Evolutionary conservation across 2,329 filamentous ascomycete genomes (phyloP).

Genomic region (Volutella citrinella): DNA sequence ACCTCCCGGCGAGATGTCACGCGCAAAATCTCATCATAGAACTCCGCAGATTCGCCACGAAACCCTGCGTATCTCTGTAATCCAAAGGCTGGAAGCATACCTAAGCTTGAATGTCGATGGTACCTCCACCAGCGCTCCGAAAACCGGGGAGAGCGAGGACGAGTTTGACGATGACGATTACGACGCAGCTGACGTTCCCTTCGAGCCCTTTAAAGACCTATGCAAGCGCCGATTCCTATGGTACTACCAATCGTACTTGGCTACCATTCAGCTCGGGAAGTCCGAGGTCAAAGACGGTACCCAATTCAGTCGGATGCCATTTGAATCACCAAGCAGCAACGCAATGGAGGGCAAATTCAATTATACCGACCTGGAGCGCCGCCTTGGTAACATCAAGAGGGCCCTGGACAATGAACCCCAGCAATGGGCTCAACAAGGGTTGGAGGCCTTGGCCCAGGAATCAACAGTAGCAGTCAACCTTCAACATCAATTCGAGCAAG

Average conservation of each 20-base stretch:
- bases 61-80: slow-evolving; percentile 79
- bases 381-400: slow-evolving; percentile 66
- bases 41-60: slow-evolving; percentile 77
- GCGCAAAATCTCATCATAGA: no score
- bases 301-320: slow-evolving; percentile 78
- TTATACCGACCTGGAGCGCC: slow-evolving; percentile 69
- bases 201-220: slow-evolving; percentile 85
- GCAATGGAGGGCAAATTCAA: slow-evolving; percentile 84
- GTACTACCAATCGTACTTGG: slow-evolving; percentile 89
- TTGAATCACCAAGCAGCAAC: slow-evolving; percentile 69
- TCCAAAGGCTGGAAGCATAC: slow-evolving; percentile 79
- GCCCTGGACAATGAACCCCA: slow-evolving; percentile 69
- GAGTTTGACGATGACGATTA: slow-evolving; percentile 48
- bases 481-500: slow-evolving; percentile 80
- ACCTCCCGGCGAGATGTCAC: no score
- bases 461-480: slow-evolving; percentile 77
- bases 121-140: slow-evolving; percentile 28
- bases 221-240: slow-evolving; percentile 91
- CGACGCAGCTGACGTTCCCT: slow-evolving; percentile 56
- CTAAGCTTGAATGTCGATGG: slow-evolving; percentile 61
- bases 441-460: slow-evolving; percentile 60
- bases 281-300: slow-evolving; percentile 61
- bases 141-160: slow-evolving; percentile 30
- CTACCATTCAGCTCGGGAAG: slow-evolving; percentile 64
- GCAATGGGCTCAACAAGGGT: slow-evolving; percentile 69